Conservation (phyloP, 768 basidiomycete species). For the Suillus paluster region DNA sequence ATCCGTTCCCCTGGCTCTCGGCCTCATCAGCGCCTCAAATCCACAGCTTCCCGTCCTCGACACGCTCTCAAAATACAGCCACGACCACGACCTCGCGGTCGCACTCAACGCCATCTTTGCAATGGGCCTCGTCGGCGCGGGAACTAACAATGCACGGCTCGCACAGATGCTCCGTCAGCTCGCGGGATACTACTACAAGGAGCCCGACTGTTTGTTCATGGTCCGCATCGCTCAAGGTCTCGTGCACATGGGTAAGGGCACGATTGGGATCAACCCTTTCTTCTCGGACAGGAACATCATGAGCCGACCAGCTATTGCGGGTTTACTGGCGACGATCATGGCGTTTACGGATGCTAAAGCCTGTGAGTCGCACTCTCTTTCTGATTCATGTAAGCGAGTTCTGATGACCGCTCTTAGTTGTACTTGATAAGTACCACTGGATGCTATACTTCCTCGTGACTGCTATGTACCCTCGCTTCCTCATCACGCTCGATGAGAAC, state of each 20-base stretch:
- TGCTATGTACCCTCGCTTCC: constrained; percentile 98
- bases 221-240: constrained; percentile 95
- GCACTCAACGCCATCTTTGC: constrained; percentile 98
- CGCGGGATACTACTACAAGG: constrained; percentile 98
- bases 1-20: constrained; percentile 92
- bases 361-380: constrained; percentile 60
- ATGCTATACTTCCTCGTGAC: constrained; percentile 96
- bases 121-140: constrained; percentile 97
- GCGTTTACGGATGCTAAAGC: constrained; percentile 94
- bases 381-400: background rate
- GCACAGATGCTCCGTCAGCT: constrained; percentile 98
- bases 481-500: constrained; percentile 95
- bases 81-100: constrained; percentile 97
- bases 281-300: constrained; percentile 91
- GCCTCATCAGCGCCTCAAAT: constrained; percentile 93
- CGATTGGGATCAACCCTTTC: constrained; percentile 96
- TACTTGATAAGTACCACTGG: constrained; percentile 97
- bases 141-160: constrained; percentile 97
- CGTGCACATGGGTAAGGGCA: constrained; percentile 99
- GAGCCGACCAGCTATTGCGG: constrained; percentile 88
- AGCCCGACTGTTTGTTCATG: constrained; percentile 95
- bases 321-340: constrained; percentile 83
- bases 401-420: constrained; percentile 54
- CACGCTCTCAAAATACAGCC: constrained; percentile 97
- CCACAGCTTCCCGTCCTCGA: constrained; percentile 94